These are phyloP conservation scores for Chlamydomonas urium DNA, from an alignment of 139 green algal genomes.

Conservation along the genomic window DNA sequence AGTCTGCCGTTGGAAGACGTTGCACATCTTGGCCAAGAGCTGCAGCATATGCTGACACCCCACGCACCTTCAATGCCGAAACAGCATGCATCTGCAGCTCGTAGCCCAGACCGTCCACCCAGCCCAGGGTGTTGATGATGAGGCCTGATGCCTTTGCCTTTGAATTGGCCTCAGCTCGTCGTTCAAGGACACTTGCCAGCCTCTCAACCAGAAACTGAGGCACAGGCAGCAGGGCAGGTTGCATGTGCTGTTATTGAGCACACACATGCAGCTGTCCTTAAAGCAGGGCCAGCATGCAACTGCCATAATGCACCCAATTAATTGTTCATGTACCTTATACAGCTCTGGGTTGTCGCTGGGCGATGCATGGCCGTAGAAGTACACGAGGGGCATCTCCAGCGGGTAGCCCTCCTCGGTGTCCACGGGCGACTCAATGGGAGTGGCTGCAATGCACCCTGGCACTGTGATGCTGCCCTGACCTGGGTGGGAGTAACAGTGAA, in stretches of 20 bases:
- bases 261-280: neutral
- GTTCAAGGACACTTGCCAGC: constrained; percentile 67
- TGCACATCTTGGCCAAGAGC: too few relatives aligned
- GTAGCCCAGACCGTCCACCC: constrained; percentile 86
- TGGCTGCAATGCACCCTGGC: constrained; percentile 79
- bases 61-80: constrained; percentile 54
- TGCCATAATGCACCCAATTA: neutral
- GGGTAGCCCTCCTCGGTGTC: constrained; percentile 67
- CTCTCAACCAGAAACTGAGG: constrained; percentile 60
- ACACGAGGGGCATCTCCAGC: constrained; percentile 77
- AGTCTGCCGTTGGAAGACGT: too few relatives aligned
- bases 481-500: neutral
- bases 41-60: too few relatives aligned
- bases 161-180: constrained; percentile 32
- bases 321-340: constrained; percentile 56
- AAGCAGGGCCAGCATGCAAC: too few relatives aligned
- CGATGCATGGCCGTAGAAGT: constrained; percentile 74
- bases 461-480: constrained; percentile 22
- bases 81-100: constrained; percentile 85
- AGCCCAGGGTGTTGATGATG: constrained; percentile 94
- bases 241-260: neutral
- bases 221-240: neutral
- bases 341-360: constrained; percentile 72
- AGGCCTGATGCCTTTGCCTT: constrained; percentile 60
- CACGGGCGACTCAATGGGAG: constrained; percentile 72